These are phyloP conservation scores for Raddia distichophylla DNA, from an alignment of 176 grass and related monocot genomes.

Conservation along the genomic window DNA sequence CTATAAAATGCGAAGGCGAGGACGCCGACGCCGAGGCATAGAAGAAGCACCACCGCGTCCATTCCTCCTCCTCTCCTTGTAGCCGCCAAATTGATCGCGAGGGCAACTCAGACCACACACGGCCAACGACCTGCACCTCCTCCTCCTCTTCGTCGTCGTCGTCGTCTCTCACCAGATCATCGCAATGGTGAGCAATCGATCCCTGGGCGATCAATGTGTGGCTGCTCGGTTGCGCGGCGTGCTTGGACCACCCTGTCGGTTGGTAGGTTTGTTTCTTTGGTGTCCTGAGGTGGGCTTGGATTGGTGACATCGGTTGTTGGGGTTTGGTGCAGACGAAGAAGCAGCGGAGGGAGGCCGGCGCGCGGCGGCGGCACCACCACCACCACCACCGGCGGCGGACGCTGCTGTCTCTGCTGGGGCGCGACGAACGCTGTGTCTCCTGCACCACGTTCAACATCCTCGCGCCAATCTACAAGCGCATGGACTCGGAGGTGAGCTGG, in stretches of 20 bases:
- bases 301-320: constrained; percentile 12
- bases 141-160: background rate
- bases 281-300: background rate
- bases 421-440: constrained; percentile 56
- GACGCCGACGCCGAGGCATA: background rate
- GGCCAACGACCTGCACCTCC: background rate
- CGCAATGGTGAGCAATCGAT: constrained; percentile 43
- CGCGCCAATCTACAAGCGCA: constrained; percentile 68
- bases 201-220: background rate
- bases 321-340: constrained; percentile 46
- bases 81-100: constrained; percentile 35
- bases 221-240: background rate
- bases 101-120: constrained; percentile 11
- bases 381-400: constrained; percentile 27
- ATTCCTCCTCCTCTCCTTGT: background rate
- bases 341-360: constrained; percentile 32
- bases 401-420: background rate
- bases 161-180: background rate
- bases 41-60: background rate
- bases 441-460: constrained; percentile 80
- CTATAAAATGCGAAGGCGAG: constrained; percentile 19
- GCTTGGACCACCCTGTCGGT: background rate
- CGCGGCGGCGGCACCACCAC: constrained; percentile 22
- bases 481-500: constrained; percentile 53
- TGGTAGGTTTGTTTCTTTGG: constrained; percentile 8